Percentiles rank a stretch among this genome's conserved stretches.
Conservation (phyloP, 352 stramenopile species). For the Plasmopara viticola region DNA sequence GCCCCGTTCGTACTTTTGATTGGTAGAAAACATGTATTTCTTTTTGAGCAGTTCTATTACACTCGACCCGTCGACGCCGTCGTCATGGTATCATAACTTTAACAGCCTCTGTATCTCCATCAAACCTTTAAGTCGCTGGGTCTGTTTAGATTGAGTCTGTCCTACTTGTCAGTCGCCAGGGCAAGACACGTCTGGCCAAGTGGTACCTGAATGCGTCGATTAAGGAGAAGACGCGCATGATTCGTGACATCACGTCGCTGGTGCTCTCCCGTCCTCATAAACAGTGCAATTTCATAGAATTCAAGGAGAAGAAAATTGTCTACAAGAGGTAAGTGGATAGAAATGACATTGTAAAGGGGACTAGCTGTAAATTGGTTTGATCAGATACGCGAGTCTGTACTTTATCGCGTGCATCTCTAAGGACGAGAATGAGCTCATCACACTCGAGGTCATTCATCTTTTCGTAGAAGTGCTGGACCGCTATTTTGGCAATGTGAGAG, state of each 20-base stretch:
- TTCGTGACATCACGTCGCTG: constrained; percentile 83
- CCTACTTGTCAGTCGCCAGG: constrained; percentile 87
- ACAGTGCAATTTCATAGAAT: constrained; percentile 95
- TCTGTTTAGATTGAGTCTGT: constrained; percentile 77
- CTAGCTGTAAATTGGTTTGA: background rate
- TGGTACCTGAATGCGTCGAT: constrained; percentile 81
- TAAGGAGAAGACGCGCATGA: constrained; percentile 84
- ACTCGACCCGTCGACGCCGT: constrained; percentile 4
- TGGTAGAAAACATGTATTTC: constrained; percentile 11
- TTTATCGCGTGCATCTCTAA: constrained; percentile 95
- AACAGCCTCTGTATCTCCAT: background rate
- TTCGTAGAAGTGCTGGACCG: constrained; percentile 98
- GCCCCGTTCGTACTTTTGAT: constrained; percentile 13
- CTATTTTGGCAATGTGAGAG: constrained; percentile 92
- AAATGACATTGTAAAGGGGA: background rate
- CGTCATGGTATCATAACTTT: constrained; percentile 12
- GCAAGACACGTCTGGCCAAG: constrained; percentile 89
- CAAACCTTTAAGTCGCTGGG: background rate
- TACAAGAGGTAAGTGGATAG: constrained; percentile 83
- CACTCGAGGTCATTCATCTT: constrained; percentile 96
- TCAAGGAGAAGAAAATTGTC: constrained; percentile 97
- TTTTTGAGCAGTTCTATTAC: background rate
- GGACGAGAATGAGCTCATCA: constrained; percentile 97
- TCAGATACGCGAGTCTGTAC: constrained; percentile 94
- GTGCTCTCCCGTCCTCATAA: constrained; percentile 82